These are phyloP conservation scores for Chlamydomonas incerta DNA, from an alignment of 139 green algal species.

Conservation along the genomic window DNA sequence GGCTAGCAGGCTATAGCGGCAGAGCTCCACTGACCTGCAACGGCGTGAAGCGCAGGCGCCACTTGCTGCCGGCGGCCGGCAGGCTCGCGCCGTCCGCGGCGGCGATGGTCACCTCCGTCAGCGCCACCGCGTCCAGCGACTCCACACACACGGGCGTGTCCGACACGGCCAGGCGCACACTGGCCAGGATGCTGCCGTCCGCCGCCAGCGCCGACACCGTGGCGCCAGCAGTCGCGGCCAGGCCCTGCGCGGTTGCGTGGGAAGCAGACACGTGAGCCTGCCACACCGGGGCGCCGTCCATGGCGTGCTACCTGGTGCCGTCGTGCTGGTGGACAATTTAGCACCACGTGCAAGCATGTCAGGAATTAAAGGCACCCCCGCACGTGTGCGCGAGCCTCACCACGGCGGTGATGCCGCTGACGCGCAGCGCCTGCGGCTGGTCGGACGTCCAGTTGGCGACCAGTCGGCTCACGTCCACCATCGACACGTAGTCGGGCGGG, in stretches of 20 bases:
- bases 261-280: no score
- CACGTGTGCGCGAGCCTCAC: neutral
- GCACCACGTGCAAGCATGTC: no score
- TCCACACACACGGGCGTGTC: constrained; percentile 49
- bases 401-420: neutral
- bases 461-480: constrained; percentile 49
- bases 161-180: constrained; percentile 11
- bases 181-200: neutral
- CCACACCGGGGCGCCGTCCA: no score
- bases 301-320: no score
- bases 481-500: neutral
- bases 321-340: no score
- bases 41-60: constrained; percentile 12
- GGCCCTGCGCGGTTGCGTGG: neutral
- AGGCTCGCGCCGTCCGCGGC: neutral
- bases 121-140: constrained; percentile 38
- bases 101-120: constrained; percentile 21
- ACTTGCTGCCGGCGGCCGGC: neutral
- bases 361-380: no score
- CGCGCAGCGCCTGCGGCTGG: neutral
- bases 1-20: no score
- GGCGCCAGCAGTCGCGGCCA: neutral
- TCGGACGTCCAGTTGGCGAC: constrained; percentile 21
- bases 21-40: no score
- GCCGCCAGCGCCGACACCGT: constrained; percentile 9